Base-by-base conservation (phyloP, 495 filamentous ascomycete genomes). In the Lichenothelia convexa region DNA sequence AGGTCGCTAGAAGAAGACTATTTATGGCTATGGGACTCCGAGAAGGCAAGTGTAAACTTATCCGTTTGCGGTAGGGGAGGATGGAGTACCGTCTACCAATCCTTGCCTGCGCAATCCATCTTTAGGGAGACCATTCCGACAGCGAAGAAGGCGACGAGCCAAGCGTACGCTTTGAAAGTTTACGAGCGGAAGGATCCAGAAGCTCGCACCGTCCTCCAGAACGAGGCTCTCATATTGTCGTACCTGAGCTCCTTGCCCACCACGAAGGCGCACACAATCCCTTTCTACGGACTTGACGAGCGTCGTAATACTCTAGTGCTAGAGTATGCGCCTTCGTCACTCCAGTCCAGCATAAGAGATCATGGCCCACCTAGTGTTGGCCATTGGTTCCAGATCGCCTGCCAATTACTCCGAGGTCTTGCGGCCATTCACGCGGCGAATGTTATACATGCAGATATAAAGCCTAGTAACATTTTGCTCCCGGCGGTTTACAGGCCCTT, bases 81-180 rank as follows among this genome's bases (percentile, higher is more conserved):
- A 5, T 76, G 72, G 71, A 78, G 73, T 46, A 62, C 60, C 11
- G 73, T 78, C 8, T 73, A 70, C 50, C 62, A 60, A 35, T 70
- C 49, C 3, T 29, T 45, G 21, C 21, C 50, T 33, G 17, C 29
- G 15, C 6, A n/a, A 26, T 13, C 21, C 20, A 21, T 30, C 38
- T 21, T n/a, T n/a, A n/a, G n/a, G n/a, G n/a, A n/a, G n/a, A n/a
- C 2, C 23, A 5, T 16, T 17, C 19, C 16, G 19, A 12, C 20
- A 32, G 32, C 8, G 21, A 13, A 19, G 16, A 26, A 4, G 34
- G n/a, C 51, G n/a, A 41, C 30, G 33, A 19, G 36, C 34, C 51
- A 50, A 15, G 27, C 64, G 4, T 50, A 70, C 21, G 73, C 73
- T 11, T 62, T 75, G 35, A 78, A 78, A 46, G 45, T 59, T 3